Evolutionary conservation across 345 rosid species (phyloP).

Genomic region (Salix arbutifolia): DNA sequence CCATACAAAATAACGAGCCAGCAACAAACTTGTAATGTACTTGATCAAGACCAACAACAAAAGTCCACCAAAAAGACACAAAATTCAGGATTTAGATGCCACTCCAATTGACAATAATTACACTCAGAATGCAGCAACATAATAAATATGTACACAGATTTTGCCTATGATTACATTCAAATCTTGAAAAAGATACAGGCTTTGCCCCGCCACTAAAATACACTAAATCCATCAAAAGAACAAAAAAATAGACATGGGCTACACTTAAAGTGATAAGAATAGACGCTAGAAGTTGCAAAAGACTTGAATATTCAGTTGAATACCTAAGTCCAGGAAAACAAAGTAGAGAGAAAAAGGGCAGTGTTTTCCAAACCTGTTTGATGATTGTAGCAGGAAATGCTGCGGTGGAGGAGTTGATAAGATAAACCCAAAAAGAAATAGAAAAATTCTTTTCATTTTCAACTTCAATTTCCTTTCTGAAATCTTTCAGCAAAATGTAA

Average conservation of each 20-base stretch:
- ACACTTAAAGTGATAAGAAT: not conserved
- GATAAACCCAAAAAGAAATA: conserved; percentile 68
- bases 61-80: not conserved
- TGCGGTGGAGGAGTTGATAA: conserved; percentile 37
- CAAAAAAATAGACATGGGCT: not conserved
- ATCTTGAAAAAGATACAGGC: not conserved
- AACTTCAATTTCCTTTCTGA: conserved; percentile 29
- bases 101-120: not conserved
- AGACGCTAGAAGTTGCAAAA: not conserved
- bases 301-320: not conserved
- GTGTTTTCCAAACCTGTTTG: conserved; percentile 41
- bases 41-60: not conserved
- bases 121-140: not conserved
- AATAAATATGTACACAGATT: not conserved
- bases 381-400: conserved; percentile 48
- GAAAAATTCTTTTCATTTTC: conserved; percentile 35
- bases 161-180: not conserved
- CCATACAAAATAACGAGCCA: not conserved
- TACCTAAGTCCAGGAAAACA: not conserved
- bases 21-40: not conserved
- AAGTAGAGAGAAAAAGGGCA: not conserved
- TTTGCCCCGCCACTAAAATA: not conserved
- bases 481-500: conserved; percentile 38
- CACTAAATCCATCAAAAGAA: not conserved
- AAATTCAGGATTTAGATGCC: not conserved